Conservation (phyloP, 108 stramenopile genomes). For the Cylindrotheca fusiformis region DNA sequence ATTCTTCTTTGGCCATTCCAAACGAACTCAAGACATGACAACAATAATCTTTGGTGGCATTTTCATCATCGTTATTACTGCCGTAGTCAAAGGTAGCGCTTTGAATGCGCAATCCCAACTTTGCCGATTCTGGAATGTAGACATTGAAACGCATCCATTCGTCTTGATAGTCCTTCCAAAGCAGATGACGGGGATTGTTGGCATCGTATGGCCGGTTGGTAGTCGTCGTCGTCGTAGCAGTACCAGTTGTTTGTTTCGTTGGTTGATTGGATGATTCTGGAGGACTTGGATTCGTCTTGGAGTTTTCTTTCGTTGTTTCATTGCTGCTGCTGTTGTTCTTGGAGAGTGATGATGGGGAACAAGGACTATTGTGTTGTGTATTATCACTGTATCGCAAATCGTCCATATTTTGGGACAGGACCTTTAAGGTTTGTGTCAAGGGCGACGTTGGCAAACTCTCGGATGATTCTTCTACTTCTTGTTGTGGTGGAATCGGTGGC, state of each 20-base stretch:
- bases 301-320: neutral
- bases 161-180: neutral
- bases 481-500: neutral
- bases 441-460: slow-evolving; percentile 16
- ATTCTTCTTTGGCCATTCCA: neutral
- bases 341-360: neutral
- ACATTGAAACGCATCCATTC: neutral
- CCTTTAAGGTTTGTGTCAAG: slow-evolving; percentile 25
- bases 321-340: neutral
- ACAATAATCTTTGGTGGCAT: neutral
- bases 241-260: neutral
- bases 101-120: neutral
- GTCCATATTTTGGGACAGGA: slow-evolving; percentile 29
- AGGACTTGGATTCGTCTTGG: neutral
- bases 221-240: neutral
- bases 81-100: neutral
- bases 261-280: neutral
- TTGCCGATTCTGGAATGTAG: neutral
- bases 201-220: neutral
- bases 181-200: neutral
- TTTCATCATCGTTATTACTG: neutral
- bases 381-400: slow-evolving; percentile 14
- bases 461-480: neutral
- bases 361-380: no score
- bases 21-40: neutral